Conservation (phyloP, 306 rosid species). For the Vigna radiata region DNA sequence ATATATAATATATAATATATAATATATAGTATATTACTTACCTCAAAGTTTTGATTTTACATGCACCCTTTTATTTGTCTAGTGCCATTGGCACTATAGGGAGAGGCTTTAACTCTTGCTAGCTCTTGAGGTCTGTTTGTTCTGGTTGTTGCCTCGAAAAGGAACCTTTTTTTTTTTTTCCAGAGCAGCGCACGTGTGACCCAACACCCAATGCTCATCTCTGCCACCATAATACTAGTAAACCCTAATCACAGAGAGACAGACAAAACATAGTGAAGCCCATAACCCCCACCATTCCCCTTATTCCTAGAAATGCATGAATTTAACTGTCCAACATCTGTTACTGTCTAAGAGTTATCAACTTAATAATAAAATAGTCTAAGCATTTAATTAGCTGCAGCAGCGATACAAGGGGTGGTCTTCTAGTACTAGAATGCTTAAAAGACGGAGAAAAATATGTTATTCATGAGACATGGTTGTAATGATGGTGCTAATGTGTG, state of each 20-base stretch:
- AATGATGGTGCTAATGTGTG: conserved; percentile 38
- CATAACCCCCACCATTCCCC: conserved; percentile 55
- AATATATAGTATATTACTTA: not conserved
- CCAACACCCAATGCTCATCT: conserved; percentile 75
- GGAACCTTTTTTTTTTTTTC: conserved; percentile 54
- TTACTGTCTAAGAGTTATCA: conserved; percentile 44
- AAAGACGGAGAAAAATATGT: not conserved
- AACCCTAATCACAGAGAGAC: conserved; percentile 61
- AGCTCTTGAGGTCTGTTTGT: conserved; percentile 63
- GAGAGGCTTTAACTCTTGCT: conserved; percentile 58
- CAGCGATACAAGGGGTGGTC: not conserved
- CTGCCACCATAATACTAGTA: conserved; percentile 50
- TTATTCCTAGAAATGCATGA: conserved; percentile 45
- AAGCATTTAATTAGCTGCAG: conserved; percentile 1
- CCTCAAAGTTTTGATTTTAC: conserved; percentile 47
- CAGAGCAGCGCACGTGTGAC: conserved; percentile 91
- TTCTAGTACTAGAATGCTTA: not conserved
- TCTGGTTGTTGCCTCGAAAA: conserved; percentile 92
- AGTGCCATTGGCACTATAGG: conserved; percentile 40
- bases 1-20: not conserved
- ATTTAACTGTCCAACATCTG: conserved; percentile 46
- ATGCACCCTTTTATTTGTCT: conserved; percentile 37
- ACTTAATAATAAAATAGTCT: conserved; percentile 7
- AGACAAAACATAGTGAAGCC: conserved; percentile 52
- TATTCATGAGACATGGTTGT: conserved; percentile 1